Conservation (phyloP, 371 early-diverging fungal genomes). For the Mucor circinelloides region DNA sequence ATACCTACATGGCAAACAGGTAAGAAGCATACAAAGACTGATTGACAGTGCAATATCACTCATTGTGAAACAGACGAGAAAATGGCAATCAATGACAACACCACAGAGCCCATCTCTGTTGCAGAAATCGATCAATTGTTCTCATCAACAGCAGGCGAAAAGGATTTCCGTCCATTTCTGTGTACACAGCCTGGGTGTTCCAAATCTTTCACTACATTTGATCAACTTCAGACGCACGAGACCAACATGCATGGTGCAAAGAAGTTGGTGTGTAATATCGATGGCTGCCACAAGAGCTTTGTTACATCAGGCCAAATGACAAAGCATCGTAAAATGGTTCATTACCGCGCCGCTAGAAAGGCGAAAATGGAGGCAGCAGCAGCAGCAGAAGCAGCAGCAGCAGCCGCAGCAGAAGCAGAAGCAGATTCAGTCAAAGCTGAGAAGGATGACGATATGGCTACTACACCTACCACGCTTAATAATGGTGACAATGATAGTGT, state of each 20-base stretch:
- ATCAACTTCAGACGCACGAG: slow-evolving; percentile 52
- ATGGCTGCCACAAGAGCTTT: slow-evolving; percentile 54
- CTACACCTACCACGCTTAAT: neutral
- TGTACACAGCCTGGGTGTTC: slow-evolving; percentile 53
- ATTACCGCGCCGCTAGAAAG: slow-evolving; percentile 50
- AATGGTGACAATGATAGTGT: slow-evolving; percentile 7
- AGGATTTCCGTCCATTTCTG: slow-evolving; percentile 49
- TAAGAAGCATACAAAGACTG: neutral
- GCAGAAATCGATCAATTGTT: slow-evolving; percentile 51
- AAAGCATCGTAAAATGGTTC: slow-evolving; percentile 60
- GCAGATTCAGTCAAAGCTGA: neutral
- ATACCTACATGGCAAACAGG: slow-evolving; percentile 39
- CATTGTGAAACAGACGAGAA: slow-evolving; percentile 25
- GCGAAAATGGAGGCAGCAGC: slow-evolving; percentile 45
- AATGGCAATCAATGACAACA: slow-evolving; percentile 39
- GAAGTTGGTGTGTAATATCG: slow-evolving; percentile 50
- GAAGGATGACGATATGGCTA: slow-evolving; percentile 9
- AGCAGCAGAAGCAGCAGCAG: slow-evolving; percentile 35
- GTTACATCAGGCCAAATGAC: slow-evolving; percentile 52
- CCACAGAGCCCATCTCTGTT: slow-evolving; percentile 46
- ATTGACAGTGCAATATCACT: neutral
- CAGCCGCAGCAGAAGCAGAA: slow-evolving; percentile 6
- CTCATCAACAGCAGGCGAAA: slow-evolving; percentile 45
- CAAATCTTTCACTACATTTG: slow-evolving; percentile 49
- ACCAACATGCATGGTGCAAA: slow-evolving; percentile 56